phyloP scores from a whole-genome alignment of 2,329 filamentous ascomycete genomes.

The Verruconis gallopava region DNA sequence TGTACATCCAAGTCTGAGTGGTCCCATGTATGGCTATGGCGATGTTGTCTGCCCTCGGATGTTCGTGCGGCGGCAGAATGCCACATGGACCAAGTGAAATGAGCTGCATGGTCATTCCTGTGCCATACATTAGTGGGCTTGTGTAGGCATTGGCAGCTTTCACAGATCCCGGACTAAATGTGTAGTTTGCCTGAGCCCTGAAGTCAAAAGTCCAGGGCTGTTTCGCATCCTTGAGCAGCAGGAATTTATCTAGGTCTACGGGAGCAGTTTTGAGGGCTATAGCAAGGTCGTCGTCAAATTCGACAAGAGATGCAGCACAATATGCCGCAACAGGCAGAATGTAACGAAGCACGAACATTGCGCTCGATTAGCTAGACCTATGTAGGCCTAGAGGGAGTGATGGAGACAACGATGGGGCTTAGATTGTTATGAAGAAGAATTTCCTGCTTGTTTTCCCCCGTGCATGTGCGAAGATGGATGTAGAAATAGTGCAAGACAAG shows the following conservation, averaged over 20 bases:
- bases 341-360: too few species aligned
- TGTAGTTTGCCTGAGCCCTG: constrained; percentile 28
- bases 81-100: constrained; percentile 36
- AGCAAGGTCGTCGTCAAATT: too few species aligned
- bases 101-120: constrained; percentile 36
- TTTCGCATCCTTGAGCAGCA: constrained; percentile 25
- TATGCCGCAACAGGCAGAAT: too few species aligned
- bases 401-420: too few species aligned
- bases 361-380: too few species aligned
- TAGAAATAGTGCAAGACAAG: too few species aligned
- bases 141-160: constrained; percentile 40
- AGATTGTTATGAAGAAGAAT: too few species aligned
- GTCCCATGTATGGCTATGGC: constrained; percentile 36
- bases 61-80: constrained; percentile 18
- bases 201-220: constrained; percentile 40
- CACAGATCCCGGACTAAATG: constrained; percentile 33
- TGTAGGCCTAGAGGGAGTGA: too few species aligned
- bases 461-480: too few species aligned
- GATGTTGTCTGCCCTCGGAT: constrained; percentile 37
- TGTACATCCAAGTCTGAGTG: constrained; percentile 38
- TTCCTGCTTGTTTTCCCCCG: too few species aligned
- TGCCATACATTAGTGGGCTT: constrained; percentile 34
- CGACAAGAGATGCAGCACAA: too few species aligned
- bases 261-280: constrained; percentile 18
- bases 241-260: constrained; percentile 33